Evolutionary conservation across 192 early-diverging fungal genomes (phyloP).

Genomic region (Rhizophagus sp.): DNA sequence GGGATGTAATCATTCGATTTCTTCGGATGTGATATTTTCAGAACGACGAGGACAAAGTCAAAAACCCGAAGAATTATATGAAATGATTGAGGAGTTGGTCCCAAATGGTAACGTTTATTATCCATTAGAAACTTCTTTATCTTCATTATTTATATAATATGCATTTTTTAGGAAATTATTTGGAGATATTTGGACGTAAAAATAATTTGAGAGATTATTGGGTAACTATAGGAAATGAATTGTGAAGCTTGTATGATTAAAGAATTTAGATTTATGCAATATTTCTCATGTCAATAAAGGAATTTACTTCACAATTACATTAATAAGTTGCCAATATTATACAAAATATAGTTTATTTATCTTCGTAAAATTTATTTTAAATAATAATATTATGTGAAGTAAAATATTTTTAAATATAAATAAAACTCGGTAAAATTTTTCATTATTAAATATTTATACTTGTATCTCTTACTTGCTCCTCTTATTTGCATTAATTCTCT

Average conservation of each 20-base stretch:
- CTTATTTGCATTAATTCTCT: too few relatives aligned
- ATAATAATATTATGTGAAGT: too few relatives aligned
- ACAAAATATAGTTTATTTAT: too few relatives aligned
- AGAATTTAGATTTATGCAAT: too few relatives aligned
- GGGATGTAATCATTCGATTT: constrained; percentile 67
- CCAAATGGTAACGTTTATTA: constrained; percentile 64
- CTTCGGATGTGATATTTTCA: constrained; percentile 90
- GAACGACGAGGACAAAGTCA: constrained; percentile 94
- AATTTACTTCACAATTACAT: too few relatives aligned
- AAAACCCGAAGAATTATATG: constrained; percentile 95
- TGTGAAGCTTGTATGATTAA: constrained; percentile 44
- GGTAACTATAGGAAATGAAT: constrained; percentile 96
- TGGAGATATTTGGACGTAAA: constrained; percentile 95
- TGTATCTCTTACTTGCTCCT: too few relatives aligned
- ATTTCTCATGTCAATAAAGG: too few relatives aligned
- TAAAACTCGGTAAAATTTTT: too few relatives aligned
- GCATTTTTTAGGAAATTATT: constrained; percentile 65
- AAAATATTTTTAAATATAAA: too few relatives aligned
- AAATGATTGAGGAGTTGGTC: constrained; percentile 90
- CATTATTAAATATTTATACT: too few relatives aligned
- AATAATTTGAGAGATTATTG: constrained; percentile 96
- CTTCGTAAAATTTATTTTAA: too few relatives aligned
- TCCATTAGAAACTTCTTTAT: constrained; percentile 1
- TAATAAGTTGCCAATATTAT: too few relatives aligned
- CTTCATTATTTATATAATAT: not conserved